Evolutionary conservation across 306 rosid genomes (phyloP).

Genomic region (Mimosa bimucronata): DNA sequence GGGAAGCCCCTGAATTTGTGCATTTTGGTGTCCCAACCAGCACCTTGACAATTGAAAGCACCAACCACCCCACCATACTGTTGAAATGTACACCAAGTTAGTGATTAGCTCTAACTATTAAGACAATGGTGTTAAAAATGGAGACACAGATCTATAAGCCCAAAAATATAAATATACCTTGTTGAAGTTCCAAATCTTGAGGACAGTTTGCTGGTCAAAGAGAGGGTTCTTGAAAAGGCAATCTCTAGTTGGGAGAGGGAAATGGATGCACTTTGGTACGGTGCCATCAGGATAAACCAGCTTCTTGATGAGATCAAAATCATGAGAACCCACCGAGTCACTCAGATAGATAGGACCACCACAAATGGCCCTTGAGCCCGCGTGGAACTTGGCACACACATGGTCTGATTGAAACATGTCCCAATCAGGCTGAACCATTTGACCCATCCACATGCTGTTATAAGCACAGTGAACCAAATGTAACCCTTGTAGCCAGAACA

Average conservation of each 20-base stretch:
- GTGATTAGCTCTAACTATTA: not conserved
- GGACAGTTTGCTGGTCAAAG: slow-evolving; percentile 68
- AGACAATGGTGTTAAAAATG: not conserved
- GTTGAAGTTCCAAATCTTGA: slow-evolving; percentile 90
- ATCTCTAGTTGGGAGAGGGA: slow-evolving; percentile 90
- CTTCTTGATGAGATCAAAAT: slow-evolving; percentile 73
- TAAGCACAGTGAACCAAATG: slow-evolving; percentile 95
- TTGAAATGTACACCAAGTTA: slow-evolving; percentile 24
- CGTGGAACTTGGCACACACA: slow-evolving; percentile 79
- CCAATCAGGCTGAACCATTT: slow-evolving; percentile 92
- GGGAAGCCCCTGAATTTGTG: slow-evolving; percentile 66
- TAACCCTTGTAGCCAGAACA: slow-evolving; percentile 84
- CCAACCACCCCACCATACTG: slow-evolving; percentile 92
- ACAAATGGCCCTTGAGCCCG: slow-evolving; percentile 86
- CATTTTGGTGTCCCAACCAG: slow-evolving; percentile 82
- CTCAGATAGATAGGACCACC: slow-evolving; percentile 89
- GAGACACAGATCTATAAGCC: not conserved
- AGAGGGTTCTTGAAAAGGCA: slow-evolving; percentile 84
- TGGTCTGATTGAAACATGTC: slow-evolving; percentile 97
- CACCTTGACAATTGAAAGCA: slow-evolving; percentile 92
- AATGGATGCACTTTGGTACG: slow-evolving; percentile 73
- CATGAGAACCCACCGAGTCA: slow-evolving; percentile 75
- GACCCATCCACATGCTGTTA: slow-evolving; percentile 97
- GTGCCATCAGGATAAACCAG: slow-evolving; percentile 86
- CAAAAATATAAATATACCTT: slow-evolving; percentile 50